Conservation (phyloP, 73 alveolate species). For the Paramecium sonneborni region DNA sequence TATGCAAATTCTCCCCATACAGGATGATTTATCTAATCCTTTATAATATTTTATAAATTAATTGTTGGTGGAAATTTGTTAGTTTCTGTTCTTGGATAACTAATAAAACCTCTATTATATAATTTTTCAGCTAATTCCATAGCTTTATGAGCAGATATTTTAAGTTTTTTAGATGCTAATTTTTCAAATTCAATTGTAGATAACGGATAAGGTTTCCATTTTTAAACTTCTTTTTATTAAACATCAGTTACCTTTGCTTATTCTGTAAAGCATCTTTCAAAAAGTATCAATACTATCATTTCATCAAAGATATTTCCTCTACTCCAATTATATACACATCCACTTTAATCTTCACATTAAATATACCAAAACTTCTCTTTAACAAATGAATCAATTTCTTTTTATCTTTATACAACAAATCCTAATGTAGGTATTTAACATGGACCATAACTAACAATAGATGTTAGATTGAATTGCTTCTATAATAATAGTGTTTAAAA, state of each 20-base stretch:
- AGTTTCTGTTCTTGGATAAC: constrained; percentile 99
- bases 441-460: constrained; percentile 96
- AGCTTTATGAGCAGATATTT: constrained; percentile 90
- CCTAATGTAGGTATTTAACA: constrained; percentile 99
- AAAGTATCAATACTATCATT: constrained; percentile 30
- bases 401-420: constrained; percentile 95
- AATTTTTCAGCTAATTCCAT: constrained; percentile 98
- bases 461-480: not conserved
- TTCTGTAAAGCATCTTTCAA: constrained; percentile 62
- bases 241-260: constrained; percentile 63
- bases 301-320: constrained; percentile 64
- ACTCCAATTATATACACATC: constrained; percentile 58
- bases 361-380: constrained; percentile 96
- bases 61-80: constrained; percentile 86
- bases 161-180: constrained; percentile 86
- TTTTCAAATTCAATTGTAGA: constrained; percentile 95
- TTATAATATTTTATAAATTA: constrained; percentile 65
- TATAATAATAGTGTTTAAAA: constrained; percentile 79
- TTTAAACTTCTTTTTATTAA: constrained; percentile 16
- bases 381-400: constrained; percentile 91
- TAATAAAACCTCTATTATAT: constrained; percentile 94
- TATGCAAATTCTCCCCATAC: constrained; percentile 92
- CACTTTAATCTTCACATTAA: constrained; percentile 72
- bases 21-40: constrained; percentile 63
- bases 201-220: constrained; percentile 90